Conservation (phyloP, 176 grass and related monocot genomes). For the Alopecurus myosuroides region DNA sequence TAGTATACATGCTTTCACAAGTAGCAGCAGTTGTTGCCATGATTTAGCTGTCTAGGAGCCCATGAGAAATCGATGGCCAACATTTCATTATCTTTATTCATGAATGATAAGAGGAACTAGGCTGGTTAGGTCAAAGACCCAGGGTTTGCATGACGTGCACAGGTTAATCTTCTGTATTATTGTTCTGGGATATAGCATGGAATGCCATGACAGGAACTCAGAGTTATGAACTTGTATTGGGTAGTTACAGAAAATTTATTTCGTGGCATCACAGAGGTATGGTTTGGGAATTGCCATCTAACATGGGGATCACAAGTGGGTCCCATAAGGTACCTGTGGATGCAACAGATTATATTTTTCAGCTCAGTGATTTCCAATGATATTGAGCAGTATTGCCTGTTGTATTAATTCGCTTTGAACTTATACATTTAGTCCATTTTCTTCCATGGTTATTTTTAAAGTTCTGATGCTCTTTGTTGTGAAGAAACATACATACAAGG, state of each 20-base stretch:
- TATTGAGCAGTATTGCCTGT: background rate
- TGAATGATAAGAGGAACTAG: constrained; percentile 13
- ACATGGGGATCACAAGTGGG: background rate
- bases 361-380: background rate
- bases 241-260: background rate
- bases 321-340: background rate
- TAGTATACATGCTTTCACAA: background rate
- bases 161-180: background rate
- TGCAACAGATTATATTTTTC: background rate
- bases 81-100: background rate
- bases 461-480: background rate
- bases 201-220: background rate
- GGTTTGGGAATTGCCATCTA: background rate
- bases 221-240: background rate
- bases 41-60: background rate
- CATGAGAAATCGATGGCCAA: background rate
- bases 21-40: background rate
- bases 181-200: background rate
- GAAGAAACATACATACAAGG: background rate
- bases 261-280: background rate
- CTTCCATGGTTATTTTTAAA: background rate
- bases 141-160: background rate
- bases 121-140: background rate
- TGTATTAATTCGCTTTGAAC: background rate
- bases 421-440: background rate